phyloP scores from a whole-genome alignment of 2,329 filamentous ascomycete genomes.

The Helicocarpus griseus region DNA sequence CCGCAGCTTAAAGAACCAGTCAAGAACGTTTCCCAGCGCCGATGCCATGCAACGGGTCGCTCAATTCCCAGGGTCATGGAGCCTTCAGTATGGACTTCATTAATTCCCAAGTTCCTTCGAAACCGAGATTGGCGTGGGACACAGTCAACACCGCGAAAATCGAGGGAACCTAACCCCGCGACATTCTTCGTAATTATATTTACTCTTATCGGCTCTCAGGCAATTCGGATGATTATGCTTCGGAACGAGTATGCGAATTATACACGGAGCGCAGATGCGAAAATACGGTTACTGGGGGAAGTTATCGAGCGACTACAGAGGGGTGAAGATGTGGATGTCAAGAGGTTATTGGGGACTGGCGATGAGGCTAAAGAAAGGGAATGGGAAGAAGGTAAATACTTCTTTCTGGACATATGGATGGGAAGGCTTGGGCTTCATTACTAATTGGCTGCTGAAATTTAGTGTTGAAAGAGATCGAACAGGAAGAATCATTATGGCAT shows the following conservation, averaged over 20 bases:
- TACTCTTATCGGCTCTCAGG: conserved; percentile 84
- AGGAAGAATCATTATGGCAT: conserved; percentile 31
- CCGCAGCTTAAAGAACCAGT: background rate
- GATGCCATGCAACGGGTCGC: conserved; percentile 17
- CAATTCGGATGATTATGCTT: conserved; percentile 81
- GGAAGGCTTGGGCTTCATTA: no score
- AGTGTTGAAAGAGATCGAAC: conserved; percentile 32
- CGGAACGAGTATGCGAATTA: conserved; percentile 66
- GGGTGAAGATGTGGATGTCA: conserved; percentile 66
- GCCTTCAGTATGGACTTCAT: conserved; percentile 56
- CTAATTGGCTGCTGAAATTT: background rate
- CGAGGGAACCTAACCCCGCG: conserved; percentile 67
- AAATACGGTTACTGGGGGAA: conserved; percentile 66
- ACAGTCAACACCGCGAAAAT: conserved; percentile 30
- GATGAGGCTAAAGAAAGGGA: conserved; percentile 64
- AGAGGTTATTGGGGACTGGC: conserved; percentile 68
- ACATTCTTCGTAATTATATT: conserved; percentile 77
- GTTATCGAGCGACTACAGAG: conserved; percentile 38
- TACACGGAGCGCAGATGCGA: conserved; percentile 65
- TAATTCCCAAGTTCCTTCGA: conserved; percentile 53
- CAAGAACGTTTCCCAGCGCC: conserved; percentile 12
- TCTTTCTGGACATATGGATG: background rate
- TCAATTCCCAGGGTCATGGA: conserved; percentile 44
- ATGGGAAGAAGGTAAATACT: conserved; percentile 68
- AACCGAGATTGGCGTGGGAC: conserved; percentile 25